Evolutionary conservation across 2,329 filamentous ascomycete species (phyloP), one percentile per base, ranked within the genome.

Genomic region (Xylaria sp.): DNA sequence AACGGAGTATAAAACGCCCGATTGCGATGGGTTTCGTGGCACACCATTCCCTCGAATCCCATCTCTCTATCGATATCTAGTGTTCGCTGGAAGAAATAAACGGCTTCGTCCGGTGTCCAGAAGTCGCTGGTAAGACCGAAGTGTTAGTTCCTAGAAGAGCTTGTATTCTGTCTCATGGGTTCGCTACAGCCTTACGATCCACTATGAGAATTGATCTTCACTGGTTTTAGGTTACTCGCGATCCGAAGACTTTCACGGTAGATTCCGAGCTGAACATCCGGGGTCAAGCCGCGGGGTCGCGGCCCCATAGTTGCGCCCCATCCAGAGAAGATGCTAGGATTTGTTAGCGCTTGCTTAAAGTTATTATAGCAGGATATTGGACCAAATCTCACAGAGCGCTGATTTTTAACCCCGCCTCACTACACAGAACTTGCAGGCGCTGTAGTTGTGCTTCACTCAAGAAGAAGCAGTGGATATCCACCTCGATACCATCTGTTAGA

Each of bases 21-120:
- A 9, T 60, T 60, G 20, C 57, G 57, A 15, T 60, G 57, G 2
- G 57, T 60, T 60, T 60, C 57, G 22, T 60, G 57, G 44, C 44
- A 50, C n/a, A 60, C 57, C 31, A 36, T 5, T 27, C 47, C 57
- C 44, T 60, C 57, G 17, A 60, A 10, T 7, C 57, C 57, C 44
- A 9, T 11, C 29, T 60, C 57, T 15, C 33, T n/a, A 39, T 49
- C 44, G 44, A 60, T 60, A 6, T 49, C 57, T 5, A 60, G 22
- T 10, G 57, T 51, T 39, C 15, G 5, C 13, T 60, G 44, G 44
- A 38, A 60, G 31, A 60, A 60, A 7, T 60, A 60, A n/a, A 60
- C 57, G 3, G 57, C 57, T 29, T 60, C 57, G 11, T 60, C 57
- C 1, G 45, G 57, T 5, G 57, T 50, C 57, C 57, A 60, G 47